phyloP scores from a whole-genome alignment of 2,329 filamentous ascomycete genomes.

The Diaporthe caulivora region DNA sequence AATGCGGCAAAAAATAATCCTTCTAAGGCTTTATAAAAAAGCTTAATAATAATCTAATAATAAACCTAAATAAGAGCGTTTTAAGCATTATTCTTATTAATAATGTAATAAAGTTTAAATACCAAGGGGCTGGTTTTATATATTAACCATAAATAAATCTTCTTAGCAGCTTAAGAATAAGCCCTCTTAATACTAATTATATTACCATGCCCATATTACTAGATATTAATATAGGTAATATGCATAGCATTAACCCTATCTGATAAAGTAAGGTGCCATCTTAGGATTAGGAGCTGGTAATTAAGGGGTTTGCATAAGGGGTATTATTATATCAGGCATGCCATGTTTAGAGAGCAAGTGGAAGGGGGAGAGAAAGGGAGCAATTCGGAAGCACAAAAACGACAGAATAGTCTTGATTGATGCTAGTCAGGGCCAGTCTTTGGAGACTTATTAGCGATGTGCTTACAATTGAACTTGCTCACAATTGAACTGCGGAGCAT shows the following conservation, averaged over 20 bases:
- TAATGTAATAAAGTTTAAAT: background rate
- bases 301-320: constrained; percentile 2
- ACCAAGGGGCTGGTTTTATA: background rate
- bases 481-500: background rate
- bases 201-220: background rate
- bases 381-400: background rate
- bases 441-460: background rate
- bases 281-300: constrained; percentile 4
- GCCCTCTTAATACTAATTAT: background rate
- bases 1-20: background rate
- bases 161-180: background rate
- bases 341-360: constrained; percentile 10
- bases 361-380: background rate
- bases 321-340: background rate
- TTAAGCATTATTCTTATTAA: background rate
- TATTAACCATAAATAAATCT: background rate
- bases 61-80: background rate
- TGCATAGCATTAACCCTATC: background rate
- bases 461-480: too few species aligned
- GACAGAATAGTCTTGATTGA: background rate
- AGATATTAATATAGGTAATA: background rate
- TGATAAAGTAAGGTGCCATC: constrained; percentile 1
- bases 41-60: background rate
- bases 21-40: background rate
- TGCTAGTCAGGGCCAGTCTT: background rate